Base-by-base conservation (phyloP, 169 alveolate species). In the Cyclospora cayetanensis region DNA sequence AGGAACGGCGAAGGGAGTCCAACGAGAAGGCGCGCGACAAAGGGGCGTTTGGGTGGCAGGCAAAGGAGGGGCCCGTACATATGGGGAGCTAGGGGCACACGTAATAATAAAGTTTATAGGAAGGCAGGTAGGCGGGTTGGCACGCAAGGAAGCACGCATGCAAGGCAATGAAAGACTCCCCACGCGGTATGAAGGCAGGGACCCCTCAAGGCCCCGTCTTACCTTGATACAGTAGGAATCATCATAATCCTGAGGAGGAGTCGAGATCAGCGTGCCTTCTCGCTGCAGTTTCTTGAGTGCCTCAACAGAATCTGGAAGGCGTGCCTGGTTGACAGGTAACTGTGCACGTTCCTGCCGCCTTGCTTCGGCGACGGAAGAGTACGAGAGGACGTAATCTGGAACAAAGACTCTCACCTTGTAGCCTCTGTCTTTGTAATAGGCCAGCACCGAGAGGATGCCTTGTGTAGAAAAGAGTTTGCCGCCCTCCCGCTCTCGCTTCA, bases 191-290 rank as follows among this genome's bases (percentile, higher is more conserved):
- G 22, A 53, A 53, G 22, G 22, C 66, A 53, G 66, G 22, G 66
- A 53, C 22, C n/a, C 66, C 66, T 22, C 66, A 22, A 22, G 66
- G 22, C 22, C 22, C 15, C 27, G 4, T 11, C 93, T 20, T 42
- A 90, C 94, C 91, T 12, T 41, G 37, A 90, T 90, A 20, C 80
- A 65, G 63, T 92, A 92, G 20, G 90, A 85, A 25, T 92, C 94
- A 50, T 92, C 94, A 72, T 92, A 92, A 50, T 92, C 94, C 66
- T 92, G 92, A 15, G 94, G 34, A 9, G 94, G 94, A 1, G 94
- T 92, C 35, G 18, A 27, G 20, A 86, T 55, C 9, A 92, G 70
- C 35, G 85, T 35, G 39, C 94, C 94, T 43, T 41, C 55, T 37
- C 76, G 35, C 60, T 34, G 79, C 22, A 92, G 89, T 11, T 87